Evolutionary conservation across 768 basidiomycete genomes (phyloP).

Genomic region (Hydnomerulius pinastri): DNA sequence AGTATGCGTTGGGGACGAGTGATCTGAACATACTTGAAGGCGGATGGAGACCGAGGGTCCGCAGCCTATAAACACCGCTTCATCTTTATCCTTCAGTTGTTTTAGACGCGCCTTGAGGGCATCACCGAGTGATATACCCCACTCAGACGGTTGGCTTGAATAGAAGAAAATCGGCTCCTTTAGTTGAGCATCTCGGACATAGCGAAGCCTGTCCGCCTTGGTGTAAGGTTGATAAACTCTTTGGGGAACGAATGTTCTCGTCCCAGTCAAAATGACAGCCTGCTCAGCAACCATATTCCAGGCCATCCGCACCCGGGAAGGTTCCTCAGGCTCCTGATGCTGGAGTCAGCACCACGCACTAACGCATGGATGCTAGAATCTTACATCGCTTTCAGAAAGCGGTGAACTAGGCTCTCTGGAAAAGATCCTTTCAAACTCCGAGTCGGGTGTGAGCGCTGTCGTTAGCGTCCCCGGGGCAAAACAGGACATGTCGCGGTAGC

Average conservation of each 20-base stretch:
- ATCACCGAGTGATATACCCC: slow-evolving; percentile 64
- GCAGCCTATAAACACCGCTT: slow-evolving; percentile 67
- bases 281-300: slow-evolving; percentile 25
- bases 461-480: too few relatives aligned
- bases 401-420: too few relatives aligned
- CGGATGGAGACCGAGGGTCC: slow-evolving; percentile 83
- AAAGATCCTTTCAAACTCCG: too few relatives aligned
- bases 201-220: slow-evolving; percentile 72
- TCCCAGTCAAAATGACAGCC: slow-evolving; percentile 22
- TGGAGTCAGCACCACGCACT: too few relatives aligned
- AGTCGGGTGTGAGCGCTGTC: too few relatives aligned
- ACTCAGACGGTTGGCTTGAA: slow-evolving; percentile 52
- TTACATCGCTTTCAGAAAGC: too few relatives aligned
- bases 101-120: slow-evolving; percentile 62
- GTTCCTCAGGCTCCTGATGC: too few relatives aligned
- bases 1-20: neutral
- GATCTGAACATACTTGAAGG: slow-evolving; percentile 53
- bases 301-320: too few relatives aligned
- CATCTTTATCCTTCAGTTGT: slow-evolving; percentile 57
- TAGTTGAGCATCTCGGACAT: slow-evolving; percentile 69
- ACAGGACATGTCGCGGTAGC: too few relatives aligned
- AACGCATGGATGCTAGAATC: too few relatives aligned
- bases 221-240: slow-evolving; percentile 75
- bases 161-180: slow-evolving; percentile 67
- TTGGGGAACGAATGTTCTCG: slow-evolving; percentile 64